Base-by-base conservation (phyloP, 768 basidiomycete species). In the Trametes cubensis region DNA sequence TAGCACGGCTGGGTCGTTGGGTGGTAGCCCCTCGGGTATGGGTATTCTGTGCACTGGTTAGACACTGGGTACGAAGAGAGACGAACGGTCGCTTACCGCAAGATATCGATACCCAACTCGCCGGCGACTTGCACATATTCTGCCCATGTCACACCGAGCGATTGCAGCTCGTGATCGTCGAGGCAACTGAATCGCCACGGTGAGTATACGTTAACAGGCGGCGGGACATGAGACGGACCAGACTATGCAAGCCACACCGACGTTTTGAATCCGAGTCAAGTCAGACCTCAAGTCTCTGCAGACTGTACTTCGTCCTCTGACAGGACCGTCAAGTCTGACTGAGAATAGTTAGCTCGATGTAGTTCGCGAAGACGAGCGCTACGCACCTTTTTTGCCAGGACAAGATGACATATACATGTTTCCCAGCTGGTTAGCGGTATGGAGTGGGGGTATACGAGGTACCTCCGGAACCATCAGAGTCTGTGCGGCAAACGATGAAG, bases 391-490 rank as follows among this genome's bases (percentile, higher is more conserved):
- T 75, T 98, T 98, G 4, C 95, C 95, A 2, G 95, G 95, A 77
- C 96, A 98, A 6, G 92, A 94, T 6, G 91, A 94, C 34, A 98
- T 74, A 53, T 89, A 82, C 21, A 98, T 76, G 73, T 98, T 98
- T n/a, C 95, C 95, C 10, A 96, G 75, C 14, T 58, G 10, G n/a
- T 26, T 55, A 18, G 38, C n/a, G 14, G 48, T 34, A 6, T 48
- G 47, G 17, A 51, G 6, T 2, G 55, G 21, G 0, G 64, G 64
- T 10, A 62, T 55, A 17, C 26, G 15, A 15, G 60, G 58, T 8
- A 57, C 63, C 13, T 48, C 34, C 7, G 61, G 60, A 8, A 63
- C 23, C 14, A 38, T 10, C 13, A 57, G 17, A 28, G 20, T 47
- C 6, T 53, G 23, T n/a, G 38, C 20, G n/a, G n/a, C 17, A 23